Base-by-base conservation (phyloP, 257 asterid genomes). In the Solanum chmielewskii region DNA sequence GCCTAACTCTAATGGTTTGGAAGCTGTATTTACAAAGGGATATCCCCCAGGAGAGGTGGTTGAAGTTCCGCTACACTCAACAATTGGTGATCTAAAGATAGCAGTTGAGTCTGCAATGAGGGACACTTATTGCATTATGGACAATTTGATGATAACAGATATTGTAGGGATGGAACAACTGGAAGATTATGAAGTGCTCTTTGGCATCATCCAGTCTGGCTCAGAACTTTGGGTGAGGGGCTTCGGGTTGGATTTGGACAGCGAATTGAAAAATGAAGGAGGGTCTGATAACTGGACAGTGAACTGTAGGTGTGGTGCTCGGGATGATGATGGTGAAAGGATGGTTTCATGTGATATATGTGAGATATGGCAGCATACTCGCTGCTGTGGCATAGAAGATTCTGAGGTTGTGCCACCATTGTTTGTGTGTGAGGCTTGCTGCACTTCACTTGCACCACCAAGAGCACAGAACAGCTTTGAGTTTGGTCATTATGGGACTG, bases 281-380 rank as follows among this genome's bases (percentile, higher is more conserved):
- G 98, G 98, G 35, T 31, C 68, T 0, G 98, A 93, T 78, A 92
- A 86, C n/a, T 97, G 99, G 99, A 94, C 90, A 0, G 98, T 97
- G 1, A 91, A 86, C 59, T 97, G 99, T 90, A 93, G 89, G 88
- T 96, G 99, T 66, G 99, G 99, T 77, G 98, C 99, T 18, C 75
- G 74, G 52, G 99, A 97, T 27, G 98, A 97, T 10, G 99, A 97
- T 62, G 99, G 99, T 5, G 99, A 97, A 88, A 93, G 98, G 87
- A 97, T 97, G 99, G 93, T 97, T 42, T 90, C 99, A 0, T 97
- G 99, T 85, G 99, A 97, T 87, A 86, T 93, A 37, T 97, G 99
- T 35, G 99, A 92, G 89, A 88, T 89, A 33, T 97, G 99, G 99
- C 96, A 96, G 93, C 99, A 97, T 73, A 97, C 98, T 2, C 89